Evolutionary conservation across 225 moss, liverwort and hornwort genomes (phyloP).

Genomic region (Sphagnum contortum): DNA sequence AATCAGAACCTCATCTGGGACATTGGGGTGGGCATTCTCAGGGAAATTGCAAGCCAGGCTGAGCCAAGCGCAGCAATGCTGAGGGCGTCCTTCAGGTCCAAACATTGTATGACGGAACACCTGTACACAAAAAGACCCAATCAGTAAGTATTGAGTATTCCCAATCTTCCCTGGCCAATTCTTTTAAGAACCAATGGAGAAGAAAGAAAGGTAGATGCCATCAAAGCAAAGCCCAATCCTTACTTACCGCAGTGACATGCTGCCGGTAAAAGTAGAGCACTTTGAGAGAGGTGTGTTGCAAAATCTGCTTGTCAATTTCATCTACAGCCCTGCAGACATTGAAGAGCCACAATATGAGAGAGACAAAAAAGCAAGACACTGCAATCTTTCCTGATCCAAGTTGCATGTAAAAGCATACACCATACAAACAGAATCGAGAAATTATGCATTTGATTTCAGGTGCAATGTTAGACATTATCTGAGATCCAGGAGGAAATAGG

Average conservation of each 20-base stretch:
- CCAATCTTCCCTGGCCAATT: too few relatives aligned
- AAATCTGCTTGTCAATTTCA: slow-evolving; percentile 87
- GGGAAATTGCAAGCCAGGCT: slow-evolving; percentile 82
- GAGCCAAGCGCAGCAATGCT: slow-evolving; percentile 99
- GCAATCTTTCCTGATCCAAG: neutral
- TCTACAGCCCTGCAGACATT: slow-evolving; percentile 58
- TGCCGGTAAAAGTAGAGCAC: slow-evolving; percentile 85
- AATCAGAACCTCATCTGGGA: slow-evolving; percentile 66
- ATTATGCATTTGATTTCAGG: neutral
- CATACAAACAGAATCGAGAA: neutral
- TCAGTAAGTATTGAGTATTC: neutral
- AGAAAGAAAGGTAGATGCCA: neutral
- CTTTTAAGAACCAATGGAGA: too few relatives aligned
- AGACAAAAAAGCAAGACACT: neutral
- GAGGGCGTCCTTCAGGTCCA: slow-evolving; percentile 96
- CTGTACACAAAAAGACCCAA: slow-evolving; percentile 12
- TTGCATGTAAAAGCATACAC: neutral
- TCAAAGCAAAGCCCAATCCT: too few relatives aligned
- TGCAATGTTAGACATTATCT: neutral
- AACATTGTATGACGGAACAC: slow-evolving; percentile 98
- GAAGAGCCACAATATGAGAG: too few relatives aligned
- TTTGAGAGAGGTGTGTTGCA: slow-evolving; percentile 81
- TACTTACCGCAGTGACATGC: slow-evolving; percentile 81
- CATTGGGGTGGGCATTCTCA: slow-evolving; percentile 90
- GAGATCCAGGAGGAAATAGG: neutral